A percentile compares a stretch with the other conserved stretches of the same genome.
phyloP scores from a whole-genome alignment of 2,329 filamentous ascomycete genomes.

The Sphaceloma murrayae region DNA sequence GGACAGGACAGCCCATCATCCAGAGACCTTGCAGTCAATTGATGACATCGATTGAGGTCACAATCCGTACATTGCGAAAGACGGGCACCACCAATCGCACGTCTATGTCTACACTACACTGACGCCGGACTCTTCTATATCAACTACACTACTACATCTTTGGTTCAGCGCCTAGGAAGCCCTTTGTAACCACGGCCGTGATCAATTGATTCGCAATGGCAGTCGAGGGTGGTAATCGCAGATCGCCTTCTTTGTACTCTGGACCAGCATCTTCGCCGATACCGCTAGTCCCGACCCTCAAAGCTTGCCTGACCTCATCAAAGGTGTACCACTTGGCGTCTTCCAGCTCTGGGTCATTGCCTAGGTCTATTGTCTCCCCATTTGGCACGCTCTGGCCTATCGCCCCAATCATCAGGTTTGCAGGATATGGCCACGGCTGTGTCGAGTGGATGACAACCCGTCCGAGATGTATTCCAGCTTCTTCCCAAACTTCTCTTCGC shows the following conservation, averaged over 20 bases:
- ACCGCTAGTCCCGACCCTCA: slow-evolving; percentile 56
- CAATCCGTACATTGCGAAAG: slow-evolving; percentile 11
- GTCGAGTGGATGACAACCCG: slow-evolving; percentile 44
- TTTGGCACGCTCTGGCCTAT: slow-evolving; percentile 71
- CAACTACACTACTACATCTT: slow-evolving; percentile 31
- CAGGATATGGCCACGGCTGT: slow-evolving; percentile 46
- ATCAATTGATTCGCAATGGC: slow-evolving; percentile 91
- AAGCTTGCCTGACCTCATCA: slow-evolving; percentile 68
- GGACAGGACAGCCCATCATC: slow-evolving; percentile 46
- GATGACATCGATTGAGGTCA: no score
- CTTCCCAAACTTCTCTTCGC: slow-evolving; percentile 43
- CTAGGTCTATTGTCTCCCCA: slow-evolving; percentile 71
- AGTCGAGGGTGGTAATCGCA: slow-evolving; percentile 73
- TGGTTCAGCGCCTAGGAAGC: slow-evolving; percentile 51
- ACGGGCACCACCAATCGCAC: neutral
- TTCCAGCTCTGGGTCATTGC: slow-evolving; percentile 85
- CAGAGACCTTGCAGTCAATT: slow-evolving; percentile 28
- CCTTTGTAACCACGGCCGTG: slow-evolving; percentile 59
- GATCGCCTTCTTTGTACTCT: slow-evolving; percentile 63
- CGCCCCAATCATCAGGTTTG: slow-evolving; percentile 51
- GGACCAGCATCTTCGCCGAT: slow-evolving; percentile 55
- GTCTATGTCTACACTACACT: slow-evolving; percentile 14
- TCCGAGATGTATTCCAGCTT: slow-evolving; percentile 39
- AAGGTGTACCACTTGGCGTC: slow-evolving; percentile 79
- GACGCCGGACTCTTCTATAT: neutral